A percentile compares a stretch with the other conserved stretches of the same genome.
phyloP scores from a whole-genome alignment of 164 flowering plant genomes.

The Aristolochia contorta region DNA sequence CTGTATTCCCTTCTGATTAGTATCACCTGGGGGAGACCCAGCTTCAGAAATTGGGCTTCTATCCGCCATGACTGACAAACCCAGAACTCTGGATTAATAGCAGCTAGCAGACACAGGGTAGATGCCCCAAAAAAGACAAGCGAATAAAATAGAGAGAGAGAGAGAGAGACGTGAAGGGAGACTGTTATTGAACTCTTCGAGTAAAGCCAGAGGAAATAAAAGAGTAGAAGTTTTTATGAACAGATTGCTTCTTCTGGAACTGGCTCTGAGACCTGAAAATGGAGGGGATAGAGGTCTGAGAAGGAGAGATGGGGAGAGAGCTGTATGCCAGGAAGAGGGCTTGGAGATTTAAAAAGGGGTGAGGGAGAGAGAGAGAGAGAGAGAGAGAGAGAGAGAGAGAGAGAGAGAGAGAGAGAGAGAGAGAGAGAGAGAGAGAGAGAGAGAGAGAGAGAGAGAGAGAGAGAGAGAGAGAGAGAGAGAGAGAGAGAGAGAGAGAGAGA shows the following conservation, averaged over 20 bases:
- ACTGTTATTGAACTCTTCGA: background rate
- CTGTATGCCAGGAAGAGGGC: background rate
- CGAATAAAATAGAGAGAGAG: too few species aligned
- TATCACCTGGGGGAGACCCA: background rate
- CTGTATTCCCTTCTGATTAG: background rate
- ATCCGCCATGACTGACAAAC: background rate
- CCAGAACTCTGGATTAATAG: too few species aligned
- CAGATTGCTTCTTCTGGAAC: background rate
- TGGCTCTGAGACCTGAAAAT: background rate
- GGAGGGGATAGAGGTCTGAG: background rate
- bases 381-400: constrained; percentile 1
- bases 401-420: background rate
- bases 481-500: background rate
- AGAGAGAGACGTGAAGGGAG: background rate
- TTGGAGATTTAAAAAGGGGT: background rate
- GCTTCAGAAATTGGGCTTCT: background rate
- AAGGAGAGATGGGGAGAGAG: background rate
- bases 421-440: background rate
- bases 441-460: too few species aligned
- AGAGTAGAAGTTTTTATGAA: background rate
- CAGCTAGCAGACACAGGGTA: too few species aligned
- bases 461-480: constrained; percentile 1
- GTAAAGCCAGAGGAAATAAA: background rate
- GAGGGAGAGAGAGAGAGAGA: background rate
- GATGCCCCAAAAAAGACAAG: too few species aligned